Base-by-base conservation (phyloP, 2,329 filamentous ascomycete genomes). In the Trichoderma sp. region DNA sequence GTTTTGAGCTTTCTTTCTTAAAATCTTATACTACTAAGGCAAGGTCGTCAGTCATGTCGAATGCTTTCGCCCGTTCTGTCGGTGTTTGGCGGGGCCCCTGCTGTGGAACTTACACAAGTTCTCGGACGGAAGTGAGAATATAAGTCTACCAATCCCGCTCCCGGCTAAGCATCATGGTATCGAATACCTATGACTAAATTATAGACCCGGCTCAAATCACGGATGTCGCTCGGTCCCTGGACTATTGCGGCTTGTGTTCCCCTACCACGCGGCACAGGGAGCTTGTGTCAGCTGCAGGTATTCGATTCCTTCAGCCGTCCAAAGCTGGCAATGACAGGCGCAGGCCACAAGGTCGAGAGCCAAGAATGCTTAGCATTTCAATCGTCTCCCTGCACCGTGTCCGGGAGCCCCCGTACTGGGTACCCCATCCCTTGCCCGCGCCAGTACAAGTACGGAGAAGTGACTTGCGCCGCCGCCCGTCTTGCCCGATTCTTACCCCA, bases 261-360 rank as follows among this genome's bases (percentile, higher is more conserved):
- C 51, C 14, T 58, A 67, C 53, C 32, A n/a, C 43, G 43, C 43
- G 39, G 62, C 39, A 65, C 62, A 34, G 43, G 28, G 39, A 30
- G 63, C 63, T 30, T 36, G 47, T 57, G 64, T 67, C 64, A 67
- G 57, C 57, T 69, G 66, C 66, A 69, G 61, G 66, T 57, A 62
- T 69, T 34, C 21, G 66, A 61, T 62, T 69, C 39, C 65, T 68
- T 53, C 64, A 43, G 24, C 51, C 9, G 64, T 32, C 53, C 30
- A 36, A 58, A 53, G 34, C 21, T 39, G 32, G 51, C 34, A 61
- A n/a, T 18, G 53, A 32, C 56, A 69, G 32, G 34, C 24, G 53
- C 32, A 66, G 63, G 64, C 64, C 18, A n/a, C 39, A n/a, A 43
- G 39, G 39, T 43, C 39, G 39, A n/a, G 36, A 18, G 39, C 39